Percentiles rank a stretch among this genome's conserved stretches.
These are phyloP conservation scores for Colletotrichum salicis DNA, from an alignment of 2,329 filamentous ascomycete genomes.

Conservation along the genomic window DNA sequence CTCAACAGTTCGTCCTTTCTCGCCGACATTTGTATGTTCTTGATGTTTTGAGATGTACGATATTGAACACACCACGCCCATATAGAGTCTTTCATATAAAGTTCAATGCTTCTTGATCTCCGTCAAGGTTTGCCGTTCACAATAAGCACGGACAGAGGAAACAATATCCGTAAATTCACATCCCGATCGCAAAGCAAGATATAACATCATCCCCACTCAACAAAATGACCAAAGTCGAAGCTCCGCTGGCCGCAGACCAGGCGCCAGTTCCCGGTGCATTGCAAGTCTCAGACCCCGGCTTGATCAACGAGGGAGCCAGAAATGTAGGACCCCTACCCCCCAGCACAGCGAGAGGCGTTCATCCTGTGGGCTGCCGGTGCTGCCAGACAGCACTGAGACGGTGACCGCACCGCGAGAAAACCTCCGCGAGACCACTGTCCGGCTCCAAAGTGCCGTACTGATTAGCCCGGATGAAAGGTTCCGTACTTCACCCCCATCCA, in stretches of 20 bases:
- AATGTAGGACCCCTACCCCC: conserved; percentile 38
- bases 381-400: neutral
- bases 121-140: neutral
- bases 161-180: neutral
- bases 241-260: conserved; percentile 19
- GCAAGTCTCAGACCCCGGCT: neutral
- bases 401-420: neutral
- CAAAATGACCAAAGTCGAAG: conserved; percentile 24
- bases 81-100: neutral
- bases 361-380: neutral
- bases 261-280: conserved; percentile 1
- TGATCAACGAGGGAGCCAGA: conserved; percentile 43
- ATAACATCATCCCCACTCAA: neutral
- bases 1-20: conserved; percentile 1
- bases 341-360: neutral
- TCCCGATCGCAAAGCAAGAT: neutral
- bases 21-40: neutral
- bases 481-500: conserved; percentile 64
- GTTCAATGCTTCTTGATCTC: neutral
- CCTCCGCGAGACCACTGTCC: neutral
- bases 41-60: neutral
- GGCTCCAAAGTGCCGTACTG: neutral
- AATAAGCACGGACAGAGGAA: neutral
- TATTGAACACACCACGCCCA: neutral
- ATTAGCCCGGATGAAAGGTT: conserved; percentile 16